Percentiles rank a stretch among this genome's conserved stretches.
Conservation (phyloP, 163 green algal species). For the Scenedesmus sp. region DNA sequence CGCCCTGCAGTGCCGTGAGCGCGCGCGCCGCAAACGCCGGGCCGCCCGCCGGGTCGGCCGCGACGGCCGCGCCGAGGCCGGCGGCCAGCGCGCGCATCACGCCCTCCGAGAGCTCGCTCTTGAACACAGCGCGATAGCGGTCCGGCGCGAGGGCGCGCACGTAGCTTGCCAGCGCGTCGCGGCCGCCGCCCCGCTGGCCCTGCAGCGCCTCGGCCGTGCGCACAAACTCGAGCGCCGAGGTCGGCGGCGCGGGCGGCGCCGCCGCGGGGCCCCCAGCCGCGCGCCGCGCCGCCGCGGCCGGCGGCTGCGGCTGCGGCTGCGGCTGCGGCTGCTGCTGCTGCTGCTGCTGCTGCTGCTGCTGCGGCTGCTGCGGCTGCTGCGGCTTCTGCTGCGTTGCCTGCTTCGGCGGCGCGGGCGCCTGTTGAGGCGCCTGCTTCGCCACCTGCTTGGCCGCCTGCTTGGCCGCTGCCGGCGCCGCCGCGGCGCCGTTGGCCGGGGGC, state of each 20-base stretch:
- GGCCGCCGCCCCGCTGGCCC: background rate
- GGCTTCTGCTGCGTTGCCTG: background rate
- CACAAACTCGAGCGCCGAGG: conserved; percentile 2
- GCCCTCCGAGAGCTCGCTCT: background rate
- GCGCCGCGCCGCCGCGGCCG: background rate
- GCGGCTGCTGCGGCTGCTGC: background rate
- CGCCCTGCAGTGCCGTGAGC: conserved; percentile 9
- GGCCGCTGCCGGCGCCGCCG: background rate
- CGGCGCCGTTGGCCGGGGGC: no score
- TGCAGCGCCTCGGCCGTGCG: conserved; percentile 6
- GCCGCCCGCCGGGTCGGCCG: no score
- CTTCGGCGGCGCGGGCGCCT: background rate
- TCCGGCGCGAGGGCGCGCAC: conserved; percentile 5
- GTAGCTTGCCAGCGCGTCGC: conserved; percentile 11
- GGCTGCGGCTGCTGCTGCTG: background rate
- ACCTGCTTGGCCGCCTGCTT: background rate
- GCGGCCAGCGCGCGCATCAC: background rate
- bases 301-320: background rate
- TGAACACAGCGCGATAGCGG: conserved; percentile 30
- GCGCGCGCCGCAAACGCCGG: conserved; percentile 7
- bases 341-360: conserved; percentile 13
- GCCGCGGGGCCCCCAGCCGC: no score
- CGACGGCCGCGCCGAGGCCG: background rate
- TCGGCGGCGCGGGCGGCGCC: conserved; percentile 1
- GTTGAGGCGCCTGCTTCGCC: no score